Conservation (phyloP, 345 rosid genomes). For the Citrus inodora region DNA sequence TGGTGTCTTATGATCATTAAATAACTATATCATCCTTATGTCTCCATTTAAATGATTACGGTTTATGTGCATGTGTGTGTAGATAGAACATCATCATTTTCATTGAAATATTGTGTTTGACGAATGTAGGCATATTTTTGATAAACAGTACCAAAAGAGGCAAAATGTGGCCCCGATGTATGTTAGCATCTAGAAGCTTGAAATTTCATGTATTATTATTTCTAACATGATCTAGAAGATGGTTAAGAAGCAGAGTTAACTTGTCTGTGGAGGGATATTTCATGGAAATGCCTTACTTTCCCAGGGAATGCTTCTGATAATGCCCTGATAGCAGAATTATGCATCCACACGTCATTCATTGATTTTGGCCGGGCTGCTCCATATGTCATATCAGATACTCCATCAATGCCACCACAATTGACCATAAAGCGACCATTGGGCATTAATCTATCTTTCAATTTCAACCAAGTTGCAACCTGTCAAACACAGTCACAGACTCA, state of each 20-base stretch:
- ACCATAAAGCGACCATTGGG: constrained; percentile 77
- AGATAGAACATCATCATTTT: no score
- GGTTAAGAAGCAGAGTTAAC: background rate
- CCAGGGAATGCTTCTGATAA: constrained; percentile 66
- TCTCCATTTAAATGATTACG: background rate
- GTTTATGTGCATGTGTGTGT: no score
- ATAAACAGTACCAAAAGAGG: no score
- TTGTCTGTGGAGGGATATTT: background rate
- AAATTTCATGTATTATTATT: background rate
- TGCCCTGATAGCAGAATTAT: constrained; percentile 61
- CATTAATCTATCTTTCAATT: constrained; percentile 57
- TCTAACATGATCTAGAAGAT: background rate
- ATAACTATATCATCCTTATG: background rate
- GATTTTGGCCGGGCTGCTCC: constrained; percentile 19
- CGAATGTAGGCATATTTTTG: no score
- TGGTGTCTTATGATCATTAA: background rate
- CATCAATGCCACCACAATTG: constrained; percentile 67
- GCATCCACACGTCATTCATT: constrained; percentile 37
- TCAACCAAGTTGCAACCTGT: constrained; percentile 62
- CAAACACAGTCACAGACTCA: background rate
- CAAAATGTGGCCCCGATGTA: no score
- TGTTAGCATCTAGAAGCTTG: no score
- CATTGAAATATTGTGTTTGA: no score
- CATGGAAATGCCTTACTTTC: constrained; percentile 36
- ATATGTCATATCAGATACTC: constrained; percentile 19